Evolutionary conservation across 2,329 filamentous ascomycete genomes (phyloP), one percentile per base, ranked within the genome.

Genomic region (Phoma sp.): DNA sequence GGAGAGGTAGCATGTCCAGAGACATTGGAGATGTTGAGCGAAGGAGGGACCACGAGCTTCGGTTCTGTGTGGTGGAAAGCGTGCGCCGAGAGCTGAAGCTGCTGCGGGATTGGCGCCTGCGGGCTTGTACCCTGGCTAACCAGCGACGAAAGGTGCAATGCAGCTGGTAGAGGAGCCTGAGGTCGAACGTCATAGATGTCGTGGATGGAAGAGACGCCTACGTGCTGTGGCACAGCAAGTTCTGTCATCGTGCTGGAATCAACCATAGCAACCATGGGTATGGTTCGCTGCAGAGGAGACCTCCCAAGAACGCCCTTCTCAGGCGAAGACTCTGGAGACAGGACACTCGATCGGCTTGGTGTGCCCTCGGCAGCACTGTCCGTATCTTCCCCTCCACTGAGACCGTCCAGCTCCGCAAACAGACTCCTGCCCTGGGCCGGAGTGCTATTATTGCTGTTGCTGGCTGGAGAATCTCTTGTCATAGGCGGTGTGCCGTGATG

Each of bases 401-500:
- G 80, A 62, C 92, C 91, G 48, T 90, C 91, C 37, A 99, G 83
- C 75, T 99, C 95, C 36, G 92, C 92, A 72, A 95, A 96, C 45
- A 99, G 81, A 69, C 90, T 98, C 78, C 96, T 91, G 15, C 85
- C 84, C 60, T 80, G 79, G 45, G 78, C 76, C n/a, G 78, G 76
- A 7, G 78, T 79, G 37, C 75, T 77, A 29, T 76, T 70, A 46
- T 77, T 78, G 54, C 78, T 78, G 39, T 76, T 77, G 64, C 73
- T 78, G 29, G 71, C 69, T 9, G 82, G 81, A 10, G 83, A 83
- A 58, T 84, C 80, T 53, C 78, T 79, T 5, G 78, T 73, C 68
- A 84, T 86, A 43, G 82, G 81, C 17, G 85, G 86, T 57, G 86
- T 89, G 69, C 84, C 83, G 38, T 82, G 81, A 39, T 82, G 81